Evolutionary conservation across 345 rosid species (phyloP).

Genomic region (Erodium maritimum): DNA sequence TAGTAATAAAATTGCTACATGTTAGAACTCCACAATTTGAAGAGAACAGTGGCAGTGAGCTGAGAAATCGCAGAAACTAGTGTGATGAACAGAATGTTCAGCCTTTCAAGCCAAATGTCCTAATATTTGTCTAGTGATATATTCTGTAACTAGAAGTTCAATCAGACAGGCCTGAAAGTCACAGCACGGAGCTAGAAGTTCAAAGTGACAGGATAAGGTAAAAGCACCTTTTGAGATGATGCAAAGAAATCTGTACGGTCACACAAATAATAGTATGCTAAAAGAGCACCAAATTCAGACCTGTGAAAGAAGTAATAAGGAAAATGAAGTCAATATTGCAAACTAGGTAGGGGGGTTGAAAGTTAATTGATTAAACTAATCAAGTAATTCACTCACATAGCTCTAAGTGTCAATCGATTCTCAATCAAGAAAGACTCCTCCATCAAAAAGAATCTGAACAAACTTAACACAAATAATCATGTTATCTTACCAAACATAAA

Average conservation of each 20-base stretch:
- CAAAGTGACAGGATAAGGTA: not conserved
- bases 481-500: not conserved
- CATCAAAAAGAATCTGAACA: conserved; percentile 57
- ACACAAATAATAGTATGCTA: conserved; percentile 64
- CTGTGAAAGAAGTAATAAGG: conserved; percentile 25
- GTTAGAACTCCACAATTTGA: not conserved
- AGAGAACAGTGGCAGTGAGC: not conserved
- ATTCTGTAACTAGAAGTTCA: not conserved
- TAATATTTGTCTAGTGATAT: too few species aligned
- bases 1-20: too few species aligned
- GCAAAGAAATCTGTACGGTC: conserved; percentile 82
- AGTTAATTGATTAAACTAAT: conserved; percentile 3
- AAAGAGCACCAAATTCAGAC: conserved; percentile 58
- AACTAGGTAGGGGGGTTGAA: not conserved
- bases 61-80: not conserved
- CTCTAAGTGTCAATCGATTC: conserved; percentile 69
- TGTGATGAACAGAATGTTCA: not conserved
- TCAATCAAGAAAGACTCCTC: conserved; percentile 84
- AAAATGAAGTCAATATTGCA: not conserved
- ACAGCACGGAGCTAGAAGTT: not conserved
- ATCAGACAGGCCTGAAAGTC: not conserved
- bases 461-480: not conserved
- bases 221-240: conserved; percentile 64
- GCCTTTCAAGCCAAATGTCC: not conserved
- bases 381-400: conserved; percentile 44